These are phyloP conservation scores for Pichia manshurica DNA, from an alignment of 805 yeast species.

Conservation along the genomic window DNA sequence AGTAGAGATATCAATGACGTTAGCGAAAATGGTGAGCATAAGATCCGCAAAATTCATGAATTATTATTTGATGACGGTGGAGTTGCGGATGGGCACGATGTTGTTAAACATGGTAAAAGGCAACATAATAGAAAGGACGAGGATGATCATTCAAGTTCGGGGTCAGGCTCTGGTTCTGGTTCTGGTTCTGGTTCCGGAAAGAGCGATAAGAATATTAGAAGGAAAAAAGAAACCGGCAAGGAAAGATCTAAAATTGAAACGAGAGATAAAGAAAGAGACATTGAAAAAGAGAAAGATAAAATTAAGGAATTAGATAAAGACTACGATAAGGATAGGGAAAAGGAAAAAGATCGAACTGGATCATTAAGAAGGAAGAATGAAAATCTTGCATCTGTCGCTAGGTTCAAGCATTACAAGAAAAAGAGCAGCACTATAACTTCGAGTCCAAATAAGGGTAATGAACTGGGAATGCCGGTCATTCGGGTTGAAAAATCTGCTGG, in stretches of 20 bases:
- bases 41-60: slow-evolving; percentile 6
- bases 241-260: neutral
- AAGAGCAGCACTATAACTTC: slow-evolving; percentile 7
- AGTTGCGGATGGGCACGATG: neutral
- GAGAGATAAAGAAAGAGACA: slow-evolving; percentile 18
- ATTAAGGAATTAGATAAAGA: slow-evolving; percentile 21
- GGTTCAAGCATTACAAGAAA: slow-evolving; percentile 24
- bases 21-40: neutral
- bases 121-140: slow-evolving; percentile 7
- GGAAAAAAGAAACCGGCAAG: neutral
- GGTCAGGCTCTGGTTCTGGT: neutral
- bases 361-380: slow-evolving; percentile 22
- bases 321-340: slow-evolving; percentile 15
- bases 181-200: neutral
- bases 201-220: neutral
- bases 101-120: neutral
- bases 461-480: slow-evolving; percentile 6
- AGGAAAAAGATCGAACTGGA: slow-evolving; percentile 15
- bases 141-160: neutral
- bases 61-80: slow-evolving; percentile 6
- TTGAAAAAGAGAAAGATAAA: slow-evolving; percentile 22
- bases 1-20: neutral
- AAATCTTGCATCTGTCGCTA: slow-evolving; percentile 24
- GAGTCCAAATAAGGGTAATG: neutral
- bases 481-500: slow-evolving; percentile 3